Evolutionary conservation across 768 basidiomycete genomes (phyloP).

Genomic region (Hemileccinum impolitum): DNA sequence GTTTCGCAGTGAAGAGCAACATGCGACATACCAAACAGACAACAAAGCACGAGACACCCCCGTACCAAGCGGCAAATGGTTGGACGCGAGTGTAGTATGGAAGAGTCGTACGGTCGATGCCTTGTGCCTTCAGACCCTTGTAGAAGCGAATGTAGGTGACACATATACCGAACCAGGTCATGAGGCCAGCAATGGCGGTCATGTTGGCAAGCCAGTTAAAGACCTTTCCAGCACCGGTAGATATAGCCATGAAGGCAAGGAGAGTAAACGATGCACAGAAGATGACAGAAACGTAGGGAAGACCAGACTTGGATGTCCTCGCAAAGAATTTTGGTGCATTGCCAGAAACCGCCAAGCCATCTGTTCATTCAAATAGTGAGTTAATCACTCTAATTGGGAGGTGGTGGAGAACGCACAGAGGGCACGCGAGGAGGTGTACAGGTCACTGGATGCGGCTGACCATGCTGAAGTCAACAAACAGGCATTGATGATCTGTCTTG

Average conservation of each 20-base stretch:
- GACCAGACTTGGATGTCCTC: constrained; percentile 63
- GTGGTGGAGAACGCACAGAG: constrained; percentile 55
- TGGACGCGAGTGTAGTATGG: constrained; percentile 70
- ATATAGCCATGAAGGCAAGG: constrained; percentile 82
- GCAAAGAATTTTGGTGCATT: constrained; percentile 83
- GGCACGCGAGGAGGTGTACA: constrained; percentile 86
- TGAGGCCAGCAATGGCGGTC: constrained; percentile 64
- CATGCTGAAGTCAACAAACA: constrained; percentile 85
- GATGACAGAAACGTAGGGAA: constrained; percentile 73
- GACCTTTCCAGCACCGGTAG: constrained; percentile 61
- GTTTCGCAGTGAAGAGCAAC: neutral
- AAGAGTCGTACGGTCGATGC: constrained; percentile 63
- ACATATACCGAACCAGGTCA: constrained; percentile 80
- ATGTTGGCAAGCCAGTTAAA: constrained; percentile 82
- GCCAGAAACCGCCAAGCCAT: constrained; percentile 74
- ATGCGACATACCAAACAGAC: constrained; percentile 57
- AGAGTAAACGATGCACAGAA: constrained; percentile 63
- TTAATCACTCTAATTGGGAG: neutral
- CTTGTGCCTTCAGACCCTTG: constrained; percentile 77
- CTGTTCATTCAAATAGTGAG: constrained; percentile 32
- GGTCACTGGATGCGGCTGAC: constrained; percentile 87
- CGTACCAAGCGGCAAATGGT: constrained; percentile 69
- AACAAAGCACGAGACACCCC: constrained; percentile 33
- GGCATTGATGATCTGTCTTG: constrained; percentile 67
- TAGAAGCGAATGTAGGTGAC: constrained; percentile 83